These are phyloP conservation scores for Xylaria sp. DNA, from an alignment of 2,329 filamentous ascomycete species.

Conservation along the genomic window DNA sequence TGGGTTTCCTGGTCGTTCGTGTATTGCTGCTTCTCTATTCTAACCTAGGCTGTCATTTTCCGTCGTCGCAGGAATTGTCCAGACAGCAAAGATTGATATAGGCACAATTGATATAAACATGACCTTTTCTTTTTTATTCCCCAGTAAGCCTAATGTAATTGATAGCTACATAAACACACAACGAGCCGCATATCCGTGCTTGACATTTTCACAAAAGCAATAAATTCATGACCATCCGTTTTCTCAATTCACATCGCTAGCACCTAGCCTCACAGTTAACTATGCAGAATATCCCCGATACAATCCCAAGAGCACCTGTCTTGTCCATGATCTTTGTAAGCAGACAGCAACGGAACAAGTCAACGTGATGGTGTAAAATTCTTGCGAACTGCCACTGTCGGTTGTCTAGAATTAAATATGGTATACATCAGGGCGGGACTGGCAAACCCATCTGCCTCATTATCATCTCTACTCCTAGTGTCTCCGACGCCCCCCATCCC, in stretches of 20 bases:
- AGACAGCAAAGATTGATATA: neutral
- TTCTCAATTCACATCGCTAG: no score
- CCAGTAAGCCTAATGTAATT: no score
- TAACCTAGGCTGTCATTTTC: neutral
- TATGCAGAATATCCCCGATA: no score
- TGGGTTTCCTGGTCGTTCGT: neutral
- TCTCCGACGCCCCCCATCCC: slow-evolving; percentile 2
- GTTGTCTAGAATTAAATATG: slow-evolving; percentile 34
- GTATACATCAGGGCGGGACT: slow-evolving; percentile 27
- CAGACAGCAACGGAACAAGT: neutral
- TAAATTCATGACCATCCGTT: no score
- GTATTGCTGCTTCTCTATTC: neutral
- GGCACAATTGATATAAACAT: neutral
- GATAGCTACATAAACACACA: no score
- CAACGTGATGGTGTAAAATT: slow-evolving; percentile 22
- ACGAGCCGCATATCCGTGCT: no score
- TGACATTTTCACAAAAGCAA: no score
- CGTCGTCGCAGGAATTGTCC: no score
- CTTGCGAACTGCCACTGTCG: slow-evolving; percentile 35
- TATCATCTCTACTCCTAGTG: neutral
- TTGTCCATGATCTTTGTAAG: neutral
- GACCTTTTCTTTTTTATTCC: no score
- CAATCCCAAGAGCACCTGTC: neutral
- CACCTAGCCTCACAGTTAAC: no score
- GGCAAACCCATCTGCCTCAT: neutral